Percentiles rank a stretch among this genome's conserved stretches.
Conservation (phyloP, 2,329 filamentous ascomycete species). For the Hypoxylon sp. region DNA sequence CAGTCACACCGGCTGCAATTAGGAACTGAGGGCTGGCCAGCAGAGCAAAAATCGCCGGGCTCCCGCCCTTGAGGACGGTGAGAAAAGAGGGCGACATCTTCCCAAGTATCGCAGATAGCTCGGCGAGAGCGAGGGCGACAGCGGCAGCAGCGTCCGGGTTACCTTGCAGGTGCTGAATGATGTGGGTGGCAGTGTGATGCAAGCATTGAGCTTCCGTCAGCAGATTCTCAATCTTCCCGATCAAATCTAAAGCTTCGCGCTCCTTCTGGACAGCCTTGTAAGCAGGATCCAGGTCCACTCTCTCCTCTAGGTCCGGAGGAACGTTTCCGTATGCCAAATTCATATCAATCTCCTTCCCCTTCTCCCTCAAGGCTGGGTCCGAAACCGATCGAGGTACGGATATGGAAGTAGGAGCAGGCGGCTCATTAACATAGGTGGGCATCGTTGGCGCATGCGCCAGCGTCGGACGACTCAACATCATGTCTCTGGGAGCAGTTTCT, state of each 20-base stretch:
- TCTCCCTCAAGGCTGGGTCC: constrained; percentile 57
- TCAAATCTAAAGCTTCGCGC: constrained; percentile 67
- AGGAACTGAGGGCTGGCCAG: constrained; percentile 93
- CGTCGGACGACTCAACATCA: constrained; percentile 59
- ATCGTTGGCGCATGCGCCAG: constrained; percentile 56
- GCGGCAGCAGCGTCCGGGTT: constrained; percentile 91
- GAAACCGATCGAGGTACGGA: constrained; percentile 58
- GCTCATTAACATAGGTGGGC: constrained; percentile 42
- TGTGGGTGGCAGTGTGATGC: constrained; percentile 85
- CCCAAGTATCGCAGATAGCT: constrained; percentile 84
- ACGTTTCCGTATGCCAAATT: constrained; percentile 91
- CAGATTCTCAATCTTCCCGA: constrained; percentile 81
- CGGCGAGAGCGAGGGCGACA: constrained; percentile 91
- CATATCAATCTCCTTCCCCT: constrained; percentile 79
- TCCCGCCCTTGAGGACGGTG: constrained; percentile 80
- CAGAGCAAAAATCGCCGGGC: constrained; percentile 88
- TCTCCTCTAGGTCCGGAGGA: constrained; percentile 73
- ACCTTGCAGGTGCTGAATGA: constrained; percentile 83
- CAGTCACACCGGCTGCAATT: constrained; percentile 88
- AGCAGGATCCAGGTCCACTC: constrained; percentile 57
- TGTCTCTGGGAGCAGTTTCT: constrained; percentile 63
- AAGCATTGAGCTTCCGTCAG: constrained; percentile 91
- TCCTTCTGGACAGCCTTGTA: constrained; percentile 73
- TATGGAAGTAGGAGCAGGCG: constrained; percentile 24
- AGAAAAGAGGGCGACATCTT: constrained; percentile 90